These are phyloP conservation scores for Leccinum angustisporum DNA, from an alignment of 1,284 basidiomycete genomes.

Conservation along the genomic window DNA sequence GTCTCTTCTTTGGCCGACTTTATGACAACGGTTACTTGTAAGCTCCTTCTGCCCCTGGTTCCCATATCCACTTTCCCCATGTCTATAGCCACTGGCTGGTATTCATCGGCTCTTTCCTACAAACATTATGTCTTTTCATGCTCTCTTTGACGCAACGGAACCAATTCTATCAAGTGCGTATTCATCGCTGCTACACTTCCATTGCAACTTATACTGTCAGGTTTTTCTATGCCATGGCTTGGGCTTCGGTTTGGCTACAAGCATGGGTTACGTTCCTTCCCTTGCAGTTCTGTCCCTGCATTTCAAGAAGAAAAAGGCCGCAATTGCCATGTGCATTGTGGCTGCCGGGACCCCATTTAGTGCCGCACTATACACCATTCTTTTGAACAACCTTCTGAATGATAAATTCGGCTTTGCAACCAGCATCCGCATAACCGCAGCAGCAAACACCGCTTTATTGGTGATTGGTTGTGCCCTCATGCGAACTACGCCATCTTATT, in stretches of 20 bases:
- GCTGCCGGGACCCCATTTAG: constrained; percentile 36
- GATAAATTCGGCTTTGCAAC: constrained; percentile 27
- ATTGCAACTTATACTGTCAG: constrained; percentile 15
- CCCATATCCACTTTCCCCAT: not conserved
- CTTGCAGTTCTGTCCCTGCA: constrained; percentile 40
- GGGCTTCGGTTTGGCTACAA: constrained; percentile 35
- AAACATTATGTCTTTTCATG: constrained; percentile 36
- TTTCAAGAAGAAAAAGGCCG: constrained; percentile 30
- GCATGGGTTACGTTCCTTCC: constrained; percentile 35
- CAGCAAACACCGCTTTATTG: constrained; percentile 26
- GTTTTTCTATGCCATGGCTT: constrained; percentile 39
- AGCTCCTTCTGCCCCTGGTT: constrained; percentile 5
- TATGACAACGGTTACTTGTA: constrained; percentile 38
- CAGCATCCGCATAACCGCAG: constrained; percentile 32
- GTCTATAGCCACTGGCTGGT: constrained; percentile 24
- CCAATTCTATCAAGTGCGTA: constrained; percentile 36
- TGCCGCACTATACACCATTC: constrained; percentile 34
- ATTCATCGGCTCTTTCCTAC: constrained; percentile 27
- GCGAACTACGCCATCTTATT: constrained; percentile 23
- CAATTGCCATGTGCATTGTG: constrained; percentile 35
- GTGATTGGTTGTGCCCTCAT: constrained; percentile 29
- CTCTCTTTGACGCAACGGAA: constrained; percentile 36
- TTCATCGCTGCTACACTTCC: not conserved
- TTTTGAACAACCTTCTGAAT: constrained; percentile 40
- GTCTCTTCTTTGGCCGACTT: constrained; percentile 37